phyloP scores from a whole-genome alignment of 2,329 filamentous ascomycete species.

The Chaetomium strumarium region DNA sequence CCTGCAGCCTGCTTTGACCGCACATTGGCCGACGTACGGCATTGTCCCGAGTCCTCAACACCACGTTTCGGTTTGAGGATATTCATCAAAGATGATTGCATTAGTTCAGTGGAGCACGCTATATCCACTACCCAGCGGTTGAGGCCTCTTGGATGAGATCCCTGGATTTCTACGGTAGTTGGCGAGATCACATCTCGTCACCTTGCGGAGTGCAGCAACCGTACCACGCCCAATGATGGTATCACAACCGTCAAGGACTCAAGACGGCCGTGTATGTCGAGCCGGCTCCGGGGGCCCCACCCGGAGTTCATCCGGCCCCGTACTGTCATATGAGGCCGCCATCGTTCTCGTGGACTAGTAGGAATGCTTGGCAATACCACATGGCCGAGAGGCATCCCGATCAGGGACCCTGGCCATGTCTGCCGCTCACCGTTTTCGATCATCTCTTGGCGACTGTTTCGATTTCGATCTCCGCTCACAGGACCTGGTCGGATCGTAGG shows the following conservation, averaged over 20 bases:
- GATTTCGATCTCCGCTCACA: not conserved
- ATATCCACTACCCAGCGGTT: conserved; percentile 4
- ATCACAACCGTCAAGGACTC: conserved; percentile 5
- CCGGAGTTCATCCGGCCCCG: conserved; percentile 3
- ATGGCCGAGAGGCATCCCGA: conserved; percentile 3
- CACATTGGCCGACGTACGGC: conserved; percentile 23
- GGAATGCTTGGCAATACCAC: conserved; percentile 6
- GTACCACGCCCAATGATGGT: conserved; percentile 22
- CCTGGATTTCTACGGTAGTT: too few relatives aligned
- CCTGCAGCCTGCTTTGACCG: conserved; percentile 15
- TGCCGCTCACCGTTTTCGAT: not conserved
- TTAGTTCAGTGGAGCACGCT: not conserved
- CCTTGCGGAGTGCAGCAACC: not conserved
- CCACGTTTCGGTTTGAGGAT: not conserved
- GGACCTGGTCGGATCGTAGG: conserved; percentile 13
- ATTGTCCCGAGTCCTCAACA: not conserved
- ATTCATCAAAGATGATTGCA: conserved; percentile 4
- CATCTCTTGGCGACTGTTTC: conserved; percentile 8
- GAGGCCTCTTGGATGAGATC: not conserved
- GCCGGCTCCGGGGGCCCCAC: conserved; percentile 5
- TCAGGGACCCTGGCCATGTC: not conserved
- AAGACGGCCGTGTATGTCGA: conserved; percentile 5
- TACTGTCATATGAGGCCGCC: conserved; percentile 24
- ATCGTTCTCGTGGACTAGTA: not conserved
- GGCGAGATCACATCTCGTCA: too few relatives aligned